These are phyloP conservation scores for Umbelopsis isabellina DNA, from an alignment of 192 early-diverging fungal genomes.

Conservation along the genomic window DNA sequence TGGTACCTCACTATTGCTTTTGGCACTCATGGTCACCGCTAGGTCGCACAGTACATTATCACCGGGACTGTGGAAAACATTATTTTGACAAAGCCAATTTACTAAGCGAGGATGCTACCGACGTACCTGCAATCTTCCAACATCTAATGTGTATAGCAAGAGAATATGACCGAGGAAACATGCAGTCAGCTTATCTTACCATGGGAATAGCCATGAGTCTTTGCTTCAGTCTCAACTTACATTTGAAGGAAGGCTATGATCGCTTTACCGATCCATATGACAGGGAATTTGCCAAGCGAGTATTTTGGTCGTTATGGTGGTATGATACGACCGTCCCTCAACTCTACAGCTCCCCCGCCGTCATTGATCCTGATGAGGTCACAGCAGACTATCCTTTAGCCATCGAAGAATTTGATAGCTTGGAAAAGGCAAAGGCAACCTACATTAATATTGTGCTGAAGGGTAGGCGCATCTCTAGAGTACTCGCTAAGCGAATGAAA, in stretches of 20 bases:
- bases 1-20: slow-evolving; percentile 16
- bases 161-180: slow-evolving; percentile 8
- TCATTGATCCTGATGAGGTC: slow-evolving; percentile 23
- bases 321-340: slow-evolving; percentile 33
- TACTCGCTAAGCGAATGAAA: slow-evolving; percentile 6
- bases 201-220: slow-evolving; percentile 33
- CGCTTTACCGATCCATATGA: slow-evolving; percentile 27
- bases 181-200: slow-evolving; percentile 17
- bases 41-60: neutral
- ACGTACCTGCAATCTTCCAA: neutral
- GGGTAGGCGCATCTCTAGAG: neutral
- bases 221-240: slow-evolving; percentile 31
- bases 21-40: slow-evolving; percentile 17
- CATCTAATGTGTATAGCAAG: neutral
- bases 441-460: neutral
- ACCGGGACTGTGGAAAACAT: slow-evolving; percentile 4
- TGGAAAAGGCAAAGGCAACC: neutral
- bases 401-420: neutral
- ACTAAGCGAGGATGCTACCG: neutral
- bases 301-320: slow-evolving; percentile 39
- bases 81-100: neutral
- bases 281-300: slow-evolving; percentile 31
- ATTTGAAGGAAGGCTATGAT: slow-evolving; percentile 24
- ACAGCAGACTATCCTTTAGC: slow-evolving; percentile 16
- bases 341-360: slow-evolving; percentile 17